Percentiles rank a stretch among this genome's conserved stretches.
These are phyloP conservation scores for Trametes villosa DNA, from an alignment of 768 basidiomycete genomes.

Conservation along the genomic window DNA sequence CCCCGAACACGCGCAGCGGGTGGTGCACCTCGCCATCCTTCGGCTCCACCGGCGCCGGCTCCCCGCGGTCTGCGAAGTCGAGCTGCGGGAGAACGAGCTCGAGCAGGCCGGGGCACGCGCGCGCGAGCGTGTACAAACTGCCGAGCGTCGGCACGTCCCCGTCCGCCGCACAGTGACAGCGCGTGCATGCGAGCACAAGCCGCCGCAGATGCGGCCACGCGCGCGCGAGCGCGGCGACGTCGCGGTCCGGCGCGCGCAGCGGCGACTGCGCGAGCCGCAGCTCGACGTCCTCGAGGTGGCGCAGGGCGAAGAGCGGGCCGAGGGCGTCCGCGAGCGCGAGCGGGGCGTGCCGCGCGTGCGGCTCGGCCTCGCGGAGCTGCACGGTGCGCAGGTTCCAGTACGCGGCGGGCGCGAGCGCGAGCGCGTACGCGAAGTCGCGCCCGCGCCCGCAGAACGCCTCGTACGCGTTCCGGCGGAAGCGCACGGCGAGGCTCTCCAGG, in stretches of 20 bases:
- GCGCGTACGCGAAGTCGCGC: conserved; percentile 5
- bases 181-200: conserved; percentile 5
- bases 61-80: neutral
- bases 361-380: conserved; percentile 1
- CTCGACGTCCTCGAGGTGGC: conserved; percentile 12
- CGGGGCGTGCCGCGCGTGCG: neutral
- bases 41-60: neutral
- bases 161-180: too few species aligned
- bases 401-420: neutral
- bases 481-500: neutral
- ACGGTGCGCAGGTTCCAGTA: neutral
- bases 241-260: neutral
- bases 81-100: conserved; percentile 14
- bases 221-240: neutral
- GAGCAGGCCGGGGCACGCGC: neutral
- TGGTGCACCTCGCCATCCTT: neutral
- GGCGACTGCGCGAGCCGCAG: conserved; percentile 2
- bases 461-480: conserved; percentile 8
- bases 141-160: neutral
- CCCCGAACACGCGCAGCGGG: conserved; percentile 2
- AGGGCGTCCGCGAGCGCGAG: neutral
- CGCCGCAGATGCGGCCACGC: conserved; percentile 2
- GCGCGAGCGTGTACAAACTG: neutral
- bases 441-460: neutral
- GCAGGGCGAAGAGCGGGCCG: conserved; percentile 4